Base-by-base conservation (phyloP, 805 yeast genomes). In the Hanseniaspora pseudoguilliermondii region DNA sequence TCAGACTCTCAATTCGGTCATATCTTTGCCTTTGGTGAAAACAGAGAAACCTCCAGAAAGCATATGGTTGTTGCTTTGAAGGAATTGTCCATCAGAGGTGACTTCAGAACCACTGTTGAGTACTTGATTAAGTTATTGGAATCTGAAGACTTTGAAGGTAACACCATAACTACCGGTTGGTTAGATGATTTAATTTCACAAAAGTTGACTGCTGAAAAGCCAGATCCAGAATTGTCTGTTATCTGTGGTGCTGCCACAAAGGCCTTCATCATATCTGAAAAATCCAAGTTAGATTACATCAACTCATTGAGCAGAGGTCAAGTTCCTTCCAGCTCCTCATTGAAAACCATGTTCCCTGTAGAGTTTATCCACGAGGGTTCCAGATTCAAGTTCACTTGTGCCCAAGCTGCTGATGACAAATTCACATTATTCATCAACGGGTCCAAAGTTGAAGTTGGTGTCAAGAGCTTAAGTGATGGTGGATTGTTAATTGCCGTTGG, bases 1-100 rank as follows among this genome's bases (percentile, higher is more conserved):
- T 85, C 96, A 34, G 99, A 93, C 71, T 91, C 98, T 57, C 99
- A 93, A 73, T 93, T 93, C 66, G 99, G 99, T 70, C 99, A 93
- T 71, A 93, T 93, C 60, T 93, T 93, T 70, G 97, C 99, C 36
- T 95, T 91, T 72, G 98, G 98, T 70, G 98, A 93, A 74, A 91
- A 90, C 68, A 85, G 99, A 74, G 95, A 87, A 71, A 95, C 95
- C 40, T 87, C 96, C 36, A 86, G 99, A 75, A 90, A 93, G 71
- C 96, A 95, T 66, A 93, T 93, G 98, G 96, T 93, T 60, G 97
- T 93, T 57, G 99, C 98, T 0, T 77, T 93, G 69, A 93, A 91
- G 70, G 98, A 93, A 71, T 80, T 93, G 63, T 84, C 95, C 55
- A 93, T 93, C 64, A 83, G 98, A 71, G 98, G 99, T 79, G 98